Conservation (phyloP, 768 basidiomycete genomes). For the Melanogaster broomeanus region DNA sequence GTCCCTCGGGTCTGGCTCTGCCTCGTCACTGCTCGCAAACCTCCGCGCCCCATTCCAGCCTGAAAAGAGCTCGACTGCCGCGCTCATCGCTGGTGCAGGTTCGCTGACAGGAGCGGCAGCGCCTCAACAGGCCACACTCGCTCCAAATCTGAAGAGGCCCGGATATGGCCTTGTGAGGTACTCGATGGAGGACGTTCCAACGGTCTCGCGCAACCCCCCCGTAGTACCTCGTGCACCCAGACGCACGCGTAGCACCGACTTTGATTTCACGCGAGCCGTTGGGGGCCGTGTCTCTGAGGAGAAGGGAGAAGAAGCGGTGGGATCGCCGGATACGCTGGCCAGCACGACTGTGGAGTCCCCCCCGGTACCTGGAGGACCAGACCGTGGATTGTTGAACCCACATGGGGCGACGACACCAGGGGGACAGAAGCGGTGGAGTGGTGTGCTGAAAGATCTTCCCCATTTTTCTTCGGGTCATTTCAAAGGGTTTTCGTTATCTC, state of each 20-base stretch:
- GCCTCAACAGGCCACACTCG: constrained; percentile 47
- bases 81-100: constrained; percentile 70
- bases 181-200: constrained; percentile 17
- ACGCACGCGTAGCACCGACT: constrained; percentile 14
- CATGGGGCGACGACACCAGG: constrained; percentile 5
- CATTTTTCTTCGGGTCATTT: constrained; percentile 17
- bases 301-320: constrained; percentile 10
- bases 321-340: constrained; percentile 15
- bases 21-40: constrained; percentile 27
- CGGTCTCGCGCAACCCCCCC: background rate
- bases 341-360: constrained; percentile 16
- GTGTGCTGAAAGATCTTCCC: constrained; percentile 43
- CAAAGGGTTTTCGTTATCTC: constrained; percentile 8
- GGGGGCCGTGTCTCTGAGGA: background rate
- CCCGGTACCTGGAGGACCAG: constrained; percentile 8
- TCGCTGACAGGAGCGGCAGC: constrained; percentile 64
- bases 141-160: constrained; percentile 59
- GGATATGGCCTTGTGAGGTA: constrained; percentile 71
- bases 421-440: constrained; percentile 34
- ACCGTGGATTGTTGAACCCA: background rate
- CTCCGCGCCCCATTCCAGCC: constrained; percentile 22
- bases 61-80: constrained; percentile 37
- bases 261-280: background rate
- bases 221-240: constrained; percentile 5
- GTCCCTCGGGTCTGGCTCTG: constrained; percentile 20